Conservation (phyloP, 2,329 filamentous ascomycete species). For the Talaromyces albobiverticillius region DNA sequence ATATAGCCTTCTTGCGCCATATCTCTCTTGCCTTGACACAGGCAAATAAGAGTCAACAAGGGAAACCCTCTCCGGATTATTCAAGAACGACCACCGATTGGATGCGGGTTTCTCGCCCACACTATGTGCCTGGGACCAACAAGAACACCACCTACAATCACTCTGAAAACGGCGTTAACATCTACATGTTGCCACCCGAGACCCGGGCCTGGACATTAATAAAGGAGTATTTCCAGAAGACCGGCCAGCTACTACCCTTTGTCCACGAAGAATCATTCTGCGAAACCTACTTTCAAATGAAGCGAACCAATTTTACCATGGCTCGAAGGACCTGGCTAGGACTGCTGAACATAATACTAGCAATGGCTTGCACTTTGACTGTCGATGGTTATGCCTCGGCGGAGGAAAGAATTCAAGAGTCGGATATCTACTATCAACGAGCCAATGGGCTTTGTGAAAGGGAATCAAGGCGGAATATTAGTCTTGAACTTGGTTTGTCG, state of each 20-base stretch:
- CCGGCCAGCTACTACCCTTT: constrained; percentile 39
- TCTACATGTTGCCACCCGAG: constrained; percentile 32
- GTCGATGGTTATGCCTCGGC: constrained; percentile 28
- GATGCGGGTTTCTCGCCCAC: too few species aligned
- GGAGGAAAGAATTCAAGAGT: constrained; percentile 36
- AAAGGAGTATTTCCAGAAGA: constrained; percentile 35
- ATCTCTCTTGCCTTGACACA: constrained; percentile 31
- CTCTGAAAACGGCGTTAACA: constrained; percentile 19
- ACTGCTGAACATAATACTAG: constrained; percentile 50
- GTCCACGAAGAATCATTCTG: constrained; percentile 37
- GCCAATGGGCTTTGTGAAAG: constrained; percentile 45
- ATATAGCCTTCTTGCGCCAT: constrained; percentile 40
- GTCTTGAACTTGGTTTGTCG: constrained; percentile 41
- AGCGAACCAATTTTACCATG: constrained; percentile 28
- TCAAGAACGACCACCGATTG: background rate
- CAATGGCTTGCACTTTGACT: constrained; percentile 44
- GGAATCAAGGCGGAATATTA: constrained; percentile 41
- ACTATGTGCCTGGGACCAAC: too few species aligned
- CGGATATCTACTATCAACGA: constrained; percentile 47
- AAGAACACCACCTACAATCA: background rate
- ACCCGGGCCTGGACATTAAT: constrained; percentile 29
- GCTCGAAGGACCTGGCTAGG: constrained; percentile 51
- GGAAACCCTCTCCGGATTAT: too few species aligned
- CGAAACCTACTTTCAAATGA: constrained; percentile 32
- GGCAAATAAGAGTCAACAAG: too few species aligned